Evolutionary conservation across 164 flowering plant species (phyloP).

Genomic region (Euptelea pleiosperma): DNA sequence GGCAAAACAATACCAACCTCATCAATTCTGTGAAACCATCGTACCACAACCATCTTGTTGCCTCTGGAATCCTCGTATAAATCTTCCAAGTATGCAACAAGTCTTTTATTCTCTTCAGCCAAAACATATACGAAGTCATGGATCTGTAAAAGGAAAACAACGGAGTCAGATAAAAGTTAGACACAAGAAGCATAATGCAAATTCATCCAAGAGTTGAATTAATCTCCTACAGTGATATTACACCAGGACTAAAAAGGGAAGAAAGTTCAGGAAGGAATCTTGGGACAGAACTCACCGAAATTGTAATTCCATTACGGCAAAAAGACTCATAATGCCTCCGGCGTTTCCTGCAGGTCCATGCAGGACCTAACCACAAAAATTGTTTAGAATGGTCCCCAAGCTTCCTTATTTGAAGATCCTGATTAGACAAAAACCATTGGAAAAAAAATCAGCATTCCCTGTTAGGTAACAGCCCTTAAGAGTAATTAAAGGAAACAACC

Average conservation of each 20-base stretch:
- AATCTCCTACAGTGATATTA: no score
- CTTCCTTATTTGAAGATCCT: conserved; percentile 33
- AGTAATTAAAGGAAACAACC: not conserved
- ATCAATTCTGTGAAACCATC: conserved; percentile 95
- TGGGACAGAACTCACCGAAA: conserved; percentile 56
- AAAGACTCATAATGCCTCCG: conserved; percentile 70
- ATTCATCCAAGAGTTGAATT: not conserved
- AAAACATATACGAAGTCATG: conserved; percentile 73
- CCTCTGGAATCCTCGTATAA: conserved; percentile 77
- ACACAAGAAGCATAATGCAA: not conserved
- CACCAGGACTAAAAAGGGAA: not conserved
- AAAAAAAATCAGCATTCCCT: not conserved
- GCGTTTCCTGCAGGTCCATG: conserved; percentile 60
- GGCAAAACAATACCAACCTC: conserved; percentile 87
- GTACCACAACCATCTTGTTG: conserved; percentile 84
- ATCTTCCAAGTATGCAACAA: conserved; percentile 84
- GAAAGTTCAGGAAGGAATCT: not conserved
- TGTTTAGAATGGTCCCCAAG: conserved; percentile 28
- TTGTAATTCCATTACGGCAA: conserved; percentile 55
- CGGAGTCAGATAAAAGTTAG: not conserved
- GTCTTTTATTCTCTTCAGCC: conserved; percentile 72
- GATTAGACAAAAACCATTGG: conserved; percentile 5
- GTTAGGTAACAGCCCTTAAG: not conserved
- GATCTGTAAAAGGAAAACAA: conserved; percentile 42
- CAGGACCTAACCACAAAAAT: conserved; percentile 64